A percentile compares a stretch with the other conserved stretches of the same genome.
phyloP scores from a whole-genome alignment of 2,329 filamentous ascomycete genomes.

The Xylariales sp. region DNA sequence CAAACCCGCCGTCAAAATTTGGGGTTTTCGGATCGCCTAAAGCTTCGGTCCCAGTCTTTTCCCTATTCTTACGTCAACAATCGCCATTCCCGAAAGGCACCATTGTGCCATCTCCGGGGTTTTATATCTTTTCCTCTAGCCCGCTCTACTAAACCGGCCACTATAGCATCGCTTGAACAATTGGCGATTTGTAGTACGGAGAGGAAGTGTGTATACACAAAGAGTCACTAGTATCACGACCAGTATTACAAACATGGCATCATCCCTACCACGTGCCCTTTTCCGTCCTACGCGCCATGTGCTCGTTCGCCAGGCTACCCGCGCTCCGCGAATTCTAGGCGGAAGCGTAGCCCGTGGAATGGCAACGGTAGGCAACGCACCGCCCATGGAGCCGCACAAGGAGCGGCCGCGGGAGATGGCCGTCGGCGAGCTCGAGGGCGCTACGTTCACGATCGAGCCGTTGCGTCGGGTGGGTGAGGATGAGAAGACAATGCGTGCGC shows the following conservation, averaged over 20 bases:
- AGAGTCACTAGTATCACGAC: background rate
- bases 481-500: conserved; percentile 84
- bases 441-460: conserved; percentile 90
- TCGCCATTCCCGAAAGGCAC: background rate
- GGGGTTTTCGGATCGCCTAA: conserved; percentile 16
- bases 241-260: conserved; percentile 37
- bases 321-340: conserved; percentile 37
- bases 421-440: conserved; percentile 89
- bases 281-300: conserved; percentile 42
- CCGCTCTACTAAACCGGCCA: background rate
- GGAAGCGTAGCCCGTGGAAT: conserved; percentile 35
- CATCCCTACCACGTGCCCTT: conserved; percentile 40
- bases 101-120: conserved; percentile 2
- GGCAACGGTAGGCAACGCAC: conserved; percentile 43
- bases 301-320: conserved; percentile 16
- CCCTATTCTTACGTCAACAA: conserved; percentile 33
- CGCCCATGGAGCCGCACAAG: conserved; percentile 48
- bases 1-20: conserved; percentile 24
- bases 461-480: conserved; percentile 86
- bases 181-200: background rate
- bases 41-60: conserved; percentile 29
- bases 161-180: background rate
- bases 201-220: background rate
- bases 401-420: conserved; percentile 67
- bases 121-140: background rate